phyloP scores from a whole-genome alignment of 2,329 filamentous ascomycete species.

The Hypoxylon sp. region DNA sequence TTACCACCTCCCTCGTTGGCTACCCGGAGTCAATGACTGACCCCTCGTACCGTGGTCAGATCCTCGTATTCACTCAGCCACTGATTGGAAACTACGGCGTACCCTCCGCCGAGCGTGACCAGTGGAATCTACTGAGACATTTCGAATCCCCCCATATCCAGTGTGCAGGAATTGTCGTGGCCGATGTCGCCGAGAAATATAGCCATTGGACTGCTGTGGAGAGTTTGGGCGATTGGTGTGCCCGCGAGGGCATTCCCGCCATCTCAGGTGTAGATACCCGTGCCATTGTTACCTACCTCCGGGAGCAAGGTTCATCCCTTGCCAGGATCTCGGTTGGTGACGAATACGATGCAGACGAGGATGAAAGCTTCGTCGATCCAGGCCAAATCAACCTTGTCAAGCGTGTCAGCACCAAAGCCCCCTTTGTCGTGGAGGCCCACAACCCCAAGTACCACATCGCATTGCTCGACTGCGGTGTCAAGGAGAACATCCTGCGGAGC shows the following conservation, averaged over 20 bases:
- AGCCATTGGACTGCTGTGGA: constrained; percentile 99
- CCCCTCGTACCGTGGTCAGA: constrained; percentile 92
- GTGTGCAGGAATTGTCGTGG: constrained; percentile 94
- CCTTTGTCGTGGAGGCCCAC: constrained; percentile 91
- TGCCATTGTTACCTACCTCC: constrained; percentile 94
- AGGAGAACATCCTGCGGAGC: constrained; percentile 99
- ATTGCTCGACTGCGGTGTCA: constrained; percentile 97
- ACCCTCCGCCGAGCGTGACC: constrained; percentile 85
- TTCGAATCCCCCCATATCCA: constrained; percentile 99
- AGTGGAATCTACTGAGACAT: constrained; percentile 93
- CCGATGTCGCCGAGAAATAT: constrained; percentile 93
- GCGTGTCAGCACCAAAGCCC: constrained; percentile 97
- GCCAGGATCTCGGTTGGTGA: constrained; percentile 95
- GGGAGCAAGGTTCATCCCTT: constrained; percentile 96
- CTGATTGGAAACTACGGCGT: constrained; percentile 99
- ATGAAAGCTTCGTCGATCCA: constrained; percentile 95
- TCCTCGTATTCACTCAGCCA: constrained; percentile 97
- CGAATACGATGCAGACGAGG: constrained; percentile 98
- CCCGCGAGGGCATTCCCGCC: constrained; percentile 93
- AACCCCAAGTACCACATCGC: constrained; percentile 91
- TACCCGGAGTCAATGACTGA: constrained; percentile 97
- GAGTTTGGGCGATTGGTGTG: constrained; percentile 93
- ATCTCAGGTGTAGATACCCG: constrained; percentile 98
- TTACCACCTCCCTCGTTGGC: constrained; percentile 97
- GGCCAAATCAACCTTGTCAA: constrained; percentile 97